Evolutionary conservation across 495 filamentous ascomycete species (phyloP), one percentile per base, ranked within the genome.

Genomic region (Aspergillus incahuasiensis): DNA sequence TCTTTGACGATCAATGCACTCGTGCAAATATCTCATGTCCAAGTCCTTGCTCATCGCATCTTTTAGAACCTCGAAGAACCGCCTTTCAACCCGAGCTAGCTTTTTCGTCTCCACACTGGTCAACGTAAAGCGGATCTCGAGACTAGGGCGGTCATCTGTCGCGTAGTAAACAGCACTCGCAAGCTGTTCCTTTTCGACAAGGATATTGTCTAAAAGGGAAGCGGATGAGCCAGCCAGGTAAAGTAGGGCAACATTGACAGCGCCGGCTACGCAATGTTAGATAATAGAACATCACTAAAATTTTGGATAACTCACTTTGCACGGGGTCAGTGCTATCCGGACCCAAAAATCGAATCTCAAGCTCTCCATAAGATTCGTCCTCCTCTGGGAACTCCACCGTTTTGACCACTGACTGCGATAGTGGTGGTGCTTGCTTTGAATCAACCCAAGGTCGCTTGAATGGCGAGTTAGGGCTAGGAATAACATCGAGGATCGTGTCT

Each of bases 381-480:
- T 96, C 92, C 69, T 99, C 95, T 0, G 94, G 95, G 61, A 99
- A 99, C 55, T 95, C 85, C 32, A 97, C 86, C 6, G 75, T 88
- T 63, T 91, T 79, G 44, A 91, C 72, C 20, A 82, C 73, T 1
- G 88, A 89, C 64, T 89, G 74, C 42, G 79, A 73, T 22, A 97
- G 68, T 0, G 82, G 69, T 8, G 89, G 86, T 3, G 91, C 82
- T 54, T 87, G 86, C 46, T 83, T 79, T 3, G 92, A 96, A 40
- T 96, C 91, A 43, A 90, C 79, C 89, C 95, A 99, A 5, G 94
- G 92, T 47, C 90, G 81, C 58, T 84, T 89, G 76, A 95, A 97
- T 6, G 90, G 82, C 8, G 85, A 78, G 58, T 86, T 76, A 4
- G 84, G 78, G 24, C 81, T 73, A 2, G 92, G 90, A 24, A 98